Evolutionary conservation across 1,284 basidiomycete species (phyloP).

Genomic region (Pseudozyma sp.): DNA sequence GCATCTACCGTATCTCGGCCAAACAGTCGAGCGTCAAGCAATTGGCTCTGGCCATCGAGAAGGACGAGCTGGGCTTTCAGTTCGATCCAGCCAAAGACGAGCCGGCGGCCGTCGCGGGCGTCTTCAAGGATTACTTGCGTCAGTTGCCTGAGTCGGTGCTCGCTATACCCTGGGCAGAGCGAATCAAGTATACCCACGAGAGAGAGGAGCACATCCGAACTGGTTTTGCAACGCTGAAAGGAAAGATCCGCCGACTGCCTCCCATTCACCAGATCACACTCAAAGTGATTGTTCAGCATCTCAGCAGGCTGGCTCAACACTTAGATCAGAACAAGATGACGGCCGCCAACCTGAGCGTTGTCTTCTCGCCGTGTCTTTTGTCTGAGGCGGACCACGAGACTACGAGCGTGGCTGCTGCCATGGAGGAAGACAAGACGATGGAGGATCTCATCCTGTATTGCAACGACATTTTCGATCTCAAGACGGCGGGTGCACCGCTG

Average conservation of each 20-base stretch:
- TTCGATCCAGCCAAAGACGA: conserved; percentile 84
- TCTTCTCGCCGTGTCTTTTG: conserved; percentile 65
- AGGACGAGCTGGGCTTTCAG: conserved; percentile 84
- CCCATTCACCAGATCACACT: conserved; percentile 89
- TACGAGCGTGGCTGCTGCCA: conserved; percentile 60
- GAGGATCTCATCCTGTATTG: conserved; percentile 63
- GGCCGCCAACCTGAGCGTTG: conserved; percentile 72
- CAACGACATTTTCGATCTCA: conserved; percentile 59
- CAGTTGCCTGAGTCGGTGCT: conserved; percentile 95
- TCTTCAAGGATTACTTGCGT: conserved; percentile 91
- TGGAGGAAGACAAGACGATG: conserved; percentile 65
- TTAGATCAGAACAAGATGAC: conserved; percentile 93
- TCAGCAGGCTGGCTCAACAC: conserved; percentile 79
- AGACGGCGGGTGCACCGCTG: conserved; percentile 49
- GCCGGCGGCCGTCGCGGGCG: conserved; percentile 85
- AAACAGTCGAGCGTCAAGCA: conserved; percentile 85
- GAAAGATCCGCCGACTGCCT: conserved; percentile 71
- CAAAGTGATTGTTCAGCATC: conserved; percentile 86
- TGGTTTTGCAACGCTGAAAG: conserved; percentile 64
- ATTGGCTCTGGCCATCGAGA: conserved; percentile 88
- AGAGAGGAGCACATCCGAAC: conserved; percentile 75
- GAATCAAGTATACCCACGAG: conserved; percentile 71
- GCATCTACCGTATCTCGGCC: conserved; percentile 77
- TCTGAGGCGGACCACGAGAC: conserved; percentile 61
- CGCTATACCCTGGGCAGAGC: conserved; percentile 82